Percentiles rank a stretch among this genome's conserved stretches.
phyloP scores from a whole-genome alignment of 1,284 basidiomycete genomes.

The Papiliotrema terrestris region DNA sequence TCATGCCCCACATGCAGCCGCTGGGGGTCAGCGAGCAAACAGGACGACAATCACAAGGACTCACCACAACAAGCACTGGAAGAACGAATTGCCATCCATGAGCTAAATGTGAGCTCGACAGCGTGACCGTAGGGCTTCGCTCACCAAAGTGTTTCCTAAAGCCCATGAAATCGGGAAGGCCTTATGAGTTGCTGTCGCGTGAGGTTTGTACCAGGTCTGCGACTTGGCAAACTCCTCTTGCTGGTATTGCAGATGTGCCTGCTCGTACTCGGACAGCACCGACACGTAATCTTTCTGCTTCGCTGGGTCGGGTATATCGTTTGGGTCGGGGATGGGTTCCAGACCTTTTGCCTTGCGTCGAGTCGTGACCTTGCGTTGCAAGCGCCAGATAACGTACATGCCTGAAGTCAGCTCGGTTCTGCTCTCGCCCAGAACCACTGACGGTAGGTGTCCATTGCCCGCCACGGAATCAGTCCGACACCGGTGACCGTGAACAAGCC shows the following conservation, averaged over 20 bases:
- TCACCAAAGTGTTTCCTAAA: constrained; percentile 44
- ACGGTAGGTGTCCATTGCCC: constrained; percentile 74
- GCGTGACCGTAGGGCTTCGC: constrained; percentile 18
- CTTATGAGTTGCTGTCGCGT: constrained; percentile 78
- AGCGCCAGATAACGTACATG: constrained; percentile 68
- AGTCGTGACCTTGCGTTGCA: constrained; percentile 59
- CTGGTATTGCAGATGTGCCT: constrained; percentile 62
- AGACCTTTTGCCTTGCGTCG: constrained; percentile 61
- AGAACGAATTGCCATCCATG: constrained; percentile 76
- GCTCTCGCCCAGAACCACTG: constrained; percentile 30
- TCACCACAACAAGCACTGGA: constrained; percentile 55
- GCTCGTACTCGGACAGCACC: constrained; percentile 63
- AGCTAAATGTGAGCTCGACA: constrained; percentile 37
- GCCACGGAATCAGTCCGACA: constrained; percentile 62
- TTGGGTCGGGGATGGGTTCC: constrained; percentile 64
- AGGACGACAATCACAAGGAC: background rate
- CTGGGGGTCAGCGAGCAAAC: constrained; percentile 43
- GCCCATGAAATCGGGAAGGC: constrained; percentile 73
- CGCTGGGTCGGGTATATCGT: constrained; percentile 72
- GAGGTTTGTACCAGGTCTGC: constrained; percentile 78
- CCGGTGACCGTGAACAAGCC: constrained; percentile 76
- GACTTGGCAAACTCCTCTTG: constrained; percentile 46
- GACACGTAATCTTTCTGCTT: constrained; percentile 69
- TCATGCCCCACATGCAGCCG: constrained; percentile 77
- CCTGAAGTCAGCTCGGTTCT: constrained; percentile 49